A percentile compares a stretch with the other conserved stretches of the same genome.
These are phyloP conservation scores for Geosmithia morbida DNA, from an alignment of 2,329 filamentous ascomycete species.

Conservation along the genomic window DNA sequence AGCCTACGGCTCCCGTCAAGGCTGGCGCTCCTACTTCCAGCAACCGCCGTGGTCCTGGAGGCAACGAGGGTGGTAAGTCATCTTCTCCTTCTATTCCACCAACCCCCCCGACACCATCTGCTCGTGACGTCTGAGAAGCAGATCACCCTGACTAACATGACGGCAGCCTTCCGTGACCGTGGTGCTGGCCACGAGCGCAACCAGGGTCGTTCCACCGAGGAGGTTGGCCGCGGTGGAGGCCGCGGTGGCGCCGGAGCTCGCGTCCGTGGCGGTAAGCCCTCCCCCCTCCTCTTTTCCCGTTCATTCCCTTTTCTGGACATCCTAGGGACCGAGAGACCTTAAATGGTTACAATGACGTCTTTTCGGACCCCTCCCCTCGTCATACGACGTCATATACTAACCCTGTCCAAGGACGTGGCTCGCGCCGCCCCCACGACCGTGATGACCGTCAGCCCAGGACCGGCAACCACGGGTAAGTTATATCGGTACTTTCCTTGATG, in stretches of 20 bases:
- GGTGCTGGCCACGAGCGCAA: slow-evolving; percentile 70
- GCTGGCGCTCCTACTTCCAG: slow-evolving; percentile 25
- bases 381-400: slow-evolving; percentile 2
- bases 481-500: neutral
- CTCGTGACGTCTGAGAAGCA: neutral
- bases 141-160: neutral
- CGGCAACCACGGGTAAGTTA: slow-evolving; percentile 28
- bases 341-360: slow-evolving; percentile 2
- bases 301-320: too few species aligned
- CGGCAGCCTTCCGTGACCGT: slow-evolving; percentile 75
- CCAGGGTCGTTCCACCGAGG: slow-evolving; percentile 65
- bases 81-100: neutral
- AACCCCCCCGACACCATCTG: neutral
- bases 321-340: neutral
- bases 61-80: slow-evolving; percentile 75
- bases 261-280: slow-evolving; percentile 38
- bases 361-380: neutral
- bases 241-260: slow-evolving; percentile 51
- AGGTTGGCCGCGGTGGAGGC: slow-evolving; percentile 38
- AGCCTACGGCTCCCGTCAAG: slow-evolving; percentile 51
- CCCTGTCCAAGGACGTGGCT: slow-evolving; percentile 31
- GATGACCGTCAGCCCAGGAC: slow-evolving; percentile 39
- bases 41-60: slow-evolving; percentile 47
- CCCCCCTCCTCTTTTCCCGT: too few species aligned
- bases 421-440: slow-evolving; percentile 33